Percentiles rank a stretch among this genome's conserved stretches.
These are phyloP conservation scores for Elsinoe necatrix DNA, from an alignment of 2,329 filamentous ascomycete genomes.

Conservation along the genomic window DNA sequence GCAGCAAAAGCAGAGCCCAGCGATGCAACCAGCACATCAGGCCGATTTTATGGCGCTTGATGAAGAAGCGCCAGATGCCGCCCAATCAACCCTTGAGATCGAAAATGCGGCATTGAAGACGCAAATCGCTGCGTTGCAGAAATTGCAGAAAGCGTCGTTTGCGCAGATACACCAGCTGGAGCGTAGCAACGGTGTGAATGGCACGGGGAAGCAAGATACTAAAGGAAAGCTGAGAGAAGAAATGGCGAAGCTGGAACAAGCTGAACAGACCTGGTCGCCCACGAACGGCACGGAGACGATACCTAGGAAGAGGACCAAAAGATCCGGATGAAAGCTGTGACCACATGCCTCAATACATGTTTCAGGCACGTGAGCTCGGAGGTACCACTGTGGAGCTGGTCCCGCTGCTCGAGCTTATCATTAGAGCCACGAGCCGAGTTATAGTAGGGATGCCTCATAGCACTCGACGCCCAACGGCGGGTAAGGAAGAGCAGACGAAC, in stretches of 20 bases:
- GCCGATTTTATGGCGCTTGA: constrained; percentile 35
- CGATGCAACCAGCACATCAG: constrained; percentile 5
- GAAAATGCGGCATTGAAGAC: constrained; percentile 28
- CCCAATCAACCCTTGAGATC: constrained; percentile 20
- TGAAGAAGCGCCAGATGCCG: constrained; percentile 14
- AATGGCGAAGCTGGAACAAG: neutral
- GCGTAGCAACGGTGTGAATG: neutral
- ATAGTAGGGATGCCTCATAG: no score
- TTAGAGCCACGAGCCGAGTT: no score
- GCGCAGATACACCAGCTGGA: constrained; percentile 35
- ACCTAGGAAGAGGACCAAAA: neutral
- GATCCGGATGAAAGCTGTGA: neutral
- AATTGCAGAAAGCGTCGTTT: constrained; percentile 39
- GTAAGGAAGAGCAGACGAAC: no score
- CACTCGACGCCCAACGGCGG: no score
- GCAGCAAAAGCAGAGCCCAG: constrained; percentile 14
- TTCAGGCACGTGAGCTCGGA: no score
- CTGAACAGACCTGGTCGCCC: neutral
- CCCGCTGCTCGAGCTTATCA: no score
- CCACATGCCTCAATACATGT: no score
- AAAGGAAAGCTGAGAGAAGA: neutral
- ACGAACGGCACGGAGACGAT: neutral
- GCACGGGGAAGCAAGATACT: neutral
- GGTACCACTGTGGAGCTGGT: no score
- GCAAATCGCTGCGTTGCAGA: constrained; percentile 36